Evolutionary conservation across 305 asterid species (phyloP), one percentile per base, ranked within the genome.

Genomic region (Withania somnifera): DNA sequence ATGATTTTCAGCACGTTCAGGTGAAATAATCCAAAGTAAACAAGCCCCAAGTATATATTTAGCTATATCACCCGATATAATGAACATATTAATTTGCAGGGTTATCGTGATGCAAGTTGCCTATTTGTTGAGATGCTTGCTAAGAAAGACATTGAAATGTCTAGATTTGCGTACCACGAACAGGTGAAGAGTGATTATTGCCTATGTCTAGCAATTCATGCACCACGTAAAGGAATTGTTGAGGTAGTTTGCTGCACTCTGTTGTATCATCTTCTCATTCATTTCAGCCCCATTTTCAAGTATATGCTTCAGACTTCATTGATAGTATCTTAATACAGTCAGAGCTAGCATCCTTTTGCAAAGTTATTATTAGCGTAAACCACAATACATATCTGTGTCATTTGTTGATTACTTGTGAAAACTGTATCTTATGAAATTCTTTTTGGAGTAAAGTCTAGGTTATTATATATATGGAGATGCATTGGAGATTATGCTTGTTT

Each of bases 101-200:
- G 99, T 80, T 96, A 96, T 86, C 99, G 98, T 66, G 98, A 96
- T 87, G 98, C 99, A 51, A 90, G 91, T 88, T 94, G 99, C 90
- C 89, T 96, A 71, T 94, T 96, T 52, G 92, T 96, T 45, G 99
- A 96, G 97, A 89, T 96, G 98, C 95, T 94, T 40, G 95, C 90
- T 76, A 83, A 82, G 71, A 93, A 93, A 88, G 88, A 91, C 85
- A 56, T 84, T 61, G 84, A 91, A 77, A 50, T 89, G 8, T 69
- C 86, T 42, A 82, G 78, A 57, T 79, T 93, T 78, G 69, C 86
- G 51, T 67, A 80, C 80, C 42, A 78, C 68, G 97, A 86, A 64
- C 85, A 87, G 32, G 82, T 88, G 50, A 96, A 93, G 89, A 91
- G 92, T 82, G 98, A 96, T 89, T 94, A 92, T 82, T 91, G 91